Evolutionary conservation across 768 basidiomycete genomes (phyloP), one percentile per base, ranked within the genome.

Genomic region (Lactifluus hygrophoroides): DNA sequence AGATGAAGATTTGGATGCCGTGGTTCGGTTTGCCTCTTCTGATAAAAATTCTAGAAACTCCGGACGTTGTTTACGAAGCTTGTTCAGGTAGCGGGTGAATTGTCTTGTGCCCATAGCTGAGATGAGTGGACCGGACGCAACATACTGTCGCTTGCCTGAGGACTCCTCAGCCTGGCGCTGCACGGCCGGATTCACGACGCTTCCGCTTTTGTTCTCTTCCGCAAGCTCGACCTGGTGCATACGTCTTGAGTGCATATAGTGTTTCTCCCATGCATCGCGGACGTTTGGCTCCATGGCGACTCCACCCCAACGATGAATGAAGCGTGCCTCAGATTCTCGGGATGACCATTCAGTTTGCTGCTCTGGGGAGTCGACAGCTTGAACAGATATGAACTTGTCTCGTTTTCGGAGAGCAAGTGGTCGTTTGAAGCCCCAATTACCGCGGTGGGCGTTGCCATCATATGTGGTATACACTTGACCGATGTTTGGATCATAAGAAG

Each of bases 401-500:
- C 79, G 79, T 32, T 82, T 79, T 53, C 85, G 80, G 46, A 86
- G 73, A 2, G 87, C 75, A 23, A 93, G 80, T 23, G 89, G 86
- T 0, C 90, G 85, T 71, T 94, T 94, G 61, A 94, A 74, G 23
- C 91, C 91, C 80, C 83, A 94, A 73, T 91, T 80, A 54, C 89
- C 88, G 27, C 90, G 81, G 64, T 85, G 76, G 13, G 84, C 82
- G 67, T 88, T 78, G 43, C 85, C 85, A 21, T 80, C 78, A 46
- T 80, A 78, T 0, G 90, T 74, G 16, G 83, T 80, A 71, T 92
- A 94, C 19, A 90, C 81, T 66, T 92, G 90, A 46, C 79, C 78
- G 59, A 94, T 89, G 46, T 69, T 66, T 0, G 87, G 88, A 73
- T 91, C 87, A 69, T 77, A 91, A 11, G 85, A 75, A 10, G 90